Conservation (phyloP, 257 asterid species). For the Scutellaria minor region DNA sequence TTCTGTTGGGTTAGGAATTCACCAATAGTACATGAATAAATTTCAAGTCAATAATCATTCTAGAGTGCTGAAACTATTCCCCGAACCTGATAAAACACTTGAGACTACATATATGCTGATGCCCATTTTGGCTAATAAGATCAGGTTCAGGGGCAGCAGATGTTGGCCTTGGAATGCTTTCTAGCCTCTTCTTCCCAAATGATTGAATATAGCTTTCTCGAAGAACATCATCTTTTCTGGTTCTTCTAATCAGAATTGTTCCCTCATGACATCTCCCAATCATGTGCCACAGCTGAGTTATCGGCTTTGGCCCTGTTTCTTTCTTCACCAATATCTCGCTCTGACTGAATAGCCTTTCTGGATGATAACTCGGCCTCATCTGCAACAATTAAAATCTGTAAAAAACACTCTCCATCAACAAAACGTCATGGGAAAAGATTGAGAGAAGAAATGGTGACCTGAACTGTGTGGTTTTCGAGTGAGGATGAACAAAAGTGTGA, state of each 20-base stretch:
- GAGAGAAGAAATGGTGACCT: conserved; percentile 42
- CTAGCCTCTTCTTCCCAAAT: conserved; percentile 69
- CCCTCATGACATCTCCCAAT: conserved; percentile 78
- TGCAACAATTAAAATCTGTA: conserved; percentile 27
- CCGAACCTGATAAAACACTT: no score
- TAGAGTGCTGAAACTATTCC: no score
- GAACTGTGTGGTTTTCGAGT: conserved; percentile 71
- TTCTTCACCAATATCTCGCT: conserved; percentile 41
- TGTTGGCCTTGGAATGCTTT: conserved; percentile 49
- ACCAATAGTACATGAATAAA: no score
- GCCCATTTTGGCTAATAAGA: no score
- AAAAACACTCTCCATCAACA: conserved; percentile 22
- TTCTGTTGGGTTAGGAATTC: no score
- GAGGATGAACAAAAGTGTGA: conserved; percentile 79
- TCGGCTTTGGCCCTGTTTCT: conserved; percentile 40
- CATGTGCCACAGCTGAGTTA: conserved; percentile 71
- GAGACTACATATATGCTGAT: no score
- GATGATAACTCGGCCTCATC: conserved; percentile 85
- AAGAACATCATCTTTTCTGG: conserved; percentile 59
- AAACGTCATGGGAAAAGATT: not conserved
- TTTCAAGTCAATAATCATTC: no score
- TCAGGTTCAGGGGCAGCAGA: no score
- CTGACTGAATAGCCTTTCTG: conserved; percentile 57
- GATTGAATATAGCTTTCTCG: conserved; percentile 63
- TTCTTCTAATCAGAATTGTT: conserved; percentile 83